These are phyloP conservation scores for Kingdonia uniflora DNA, from an alignment of 164 flowering plant species.

Conservation along the genomic window DNA sequence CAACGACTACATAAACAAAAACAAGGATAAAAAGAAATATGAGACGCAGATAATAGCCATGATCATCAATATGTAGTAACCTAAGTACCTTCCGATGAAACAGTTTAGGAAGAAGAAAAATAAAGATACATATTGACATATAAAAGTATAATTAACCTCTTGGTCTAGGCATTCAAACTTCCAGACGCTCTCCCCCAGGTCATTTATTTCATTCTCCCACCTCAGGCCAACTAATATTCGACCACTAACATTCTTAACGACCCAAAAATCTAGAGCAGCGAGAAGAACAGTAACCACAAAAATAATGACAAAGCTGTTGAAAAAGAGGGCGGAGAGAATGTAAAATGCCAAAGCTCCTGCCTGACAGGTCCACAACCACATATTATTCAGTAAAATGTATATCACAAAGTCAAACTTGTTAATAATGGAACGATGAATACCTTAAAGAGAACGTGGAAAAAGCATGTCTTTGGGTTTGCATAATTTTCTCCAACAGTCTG, in stretches of 20 bases:
- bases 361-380: conserved; percentile 30
- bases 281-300: conserved; percentile 91
- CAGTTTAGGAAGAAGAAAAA: not conserved
- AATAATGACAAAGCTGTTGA: conserved; percentile 76
- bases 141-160: conserved; percentile 41
- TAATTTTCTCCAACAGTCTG: conserved; percentile 76
- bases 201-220: conserved; percentile 99
- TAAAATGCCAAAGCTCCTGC: conserved; percentile 84
- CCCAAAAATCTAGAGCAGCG: conserved; percentile 96
- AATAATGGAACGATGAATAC: conserved; percentile 17
- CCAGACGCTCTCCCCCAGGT: conserved; percentile 90
- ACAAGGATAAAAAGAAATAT: conserved; percentile 9
- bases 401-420: not conserved
- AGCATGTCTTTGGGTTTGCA: conserved; percentile 81
- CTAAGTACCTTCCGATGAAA: too few species aligned
- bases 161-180: conserved; percentile 92
- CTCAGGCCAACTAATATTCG: conserved; percentile 89
- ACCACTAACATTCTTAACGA: conserved; percentile 95
- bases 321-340: conserved; percentile 78
- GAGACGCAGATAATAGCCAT: not conserved
- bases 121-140: not conserved
- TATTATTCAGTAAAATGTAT: not conserved
- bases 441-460: conserved; percentile 96
- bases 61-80: too few species aligned
- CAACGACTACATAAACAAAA: conserved; percentile 47